Base-by-base conservation (phyloP, 352 stramenopile species). In the Peronospora destructor region DNA sequence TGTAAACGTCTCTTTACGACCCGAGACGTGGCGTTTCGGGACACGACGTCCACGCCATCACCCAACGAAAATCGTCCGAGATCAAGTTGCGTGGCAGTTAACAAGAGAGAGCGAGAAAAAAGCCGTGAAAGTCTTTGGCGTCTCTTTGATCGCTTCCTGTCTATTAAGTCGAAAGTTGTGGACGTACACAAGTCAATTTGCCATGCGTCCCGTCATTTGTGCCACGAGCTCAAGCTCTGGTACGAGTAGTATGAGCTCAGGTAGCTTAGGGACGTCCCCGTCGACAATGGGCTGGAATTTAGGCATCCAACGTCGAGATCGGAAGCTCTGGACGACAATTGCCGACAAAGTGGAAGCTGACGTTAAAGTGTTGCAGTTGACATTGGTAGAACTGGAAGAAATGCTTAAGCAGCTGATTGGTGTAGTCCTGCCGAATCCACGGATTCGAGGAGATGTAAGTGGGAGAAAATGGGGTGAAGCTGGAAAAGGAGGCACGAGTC, bases 331-430 rank as follows among this genome's bases (percentile, higher is more conserved):
- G 78, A 71, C 57, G 7, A 45, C 50, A 21, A 52, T 84, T 17
- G 64, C 67, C 5, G 73, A 85, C 44, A 66, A 71, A 16, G 36
- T 87, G 13, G 73, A 90, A 41, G 68, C 68, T 8, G 79, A 91
- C 37, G 66, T 84, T 6, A 35, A 55, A 1, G 61, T 67, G 53
- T 51, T 76, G 48, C 59, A 68, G 60, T 66, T 91, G 46, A 89
- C 76, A 48, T 68, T 78, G 7, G 80, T 91, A 45, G 76, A 91
- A 36, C 53, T 89, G 45, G 77, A 91, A 34, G 81, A 91, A n/a
- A 85, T 88, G n/a, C 49, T 91, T 3, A 68, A 66, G 34, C 77
- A 91, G 50, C 51, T 89, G n/a, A 45, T 85, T 32, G 43, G 37
- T 36, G 54, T 89, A 16, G 35, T 64, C 28, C 50, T 87, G 33